Evolutionary conservation across 345 rosid genomes (phyloP), one percentile per base, ranked within the genome.

Genomic region (Laguncularia racemosa): DNA sequence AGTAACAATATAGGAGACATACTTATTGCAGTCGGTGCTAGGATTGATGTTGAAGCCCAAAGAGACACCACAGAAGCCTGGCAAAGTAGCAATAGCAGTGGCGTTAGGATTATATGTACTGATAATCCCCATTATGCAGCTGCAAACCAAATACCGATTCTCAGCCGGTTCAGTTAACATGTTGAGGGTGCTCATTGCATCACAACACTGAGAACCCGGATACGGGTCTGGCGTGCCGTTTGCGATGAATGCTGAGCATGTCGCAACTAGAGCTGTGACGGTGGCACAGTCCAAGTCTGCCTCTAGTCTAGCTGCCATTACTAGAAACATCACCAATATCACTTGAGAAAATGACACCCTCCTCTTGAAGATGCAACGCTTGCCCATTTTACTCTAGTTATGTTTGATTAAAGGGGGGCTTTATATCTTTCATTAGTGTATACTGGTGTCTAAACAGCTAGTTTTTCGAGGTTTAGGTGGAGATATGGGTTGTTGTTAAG

Each of bases 31-130:
- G 16, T 91, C 84, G 15, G 85, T 80, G 53, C 76, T 78, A 10
- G 93, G 93, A 43, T 71, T 76, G 49, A 92, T 67, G 55, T 61
- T 63, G 76, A 88, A 86, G 63, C 96, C 91, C 21, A 92, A 65
- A 26, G 71, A 55, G 44, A 83, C 71, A 0, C 91, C 95, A 20
- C 96, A 92, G 59, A 92, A 71, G 57, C 95, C 95, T 0, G 95
- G 86, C 50, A 86, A 53, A 14, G 86, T 82, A 21, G 96, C 83
- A 16, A 88, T 79, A 13, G 82, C 81, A 0, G 95, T 78, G 67
- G 91, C 84, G 20, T 86, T 79, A 0, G 86, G 64, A 40, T 56
- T 75, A 58, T 78, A 74, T 46, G 76, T 46, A 16, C 60, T 52
- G 44, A 83, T 73, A 64, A 83, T 83, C 28, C 61, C 63, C 77